Conservation (phyloP, 2,329 filamentous ascomycete genomes). For the Neophaeococcomyces aloes region DNA sequence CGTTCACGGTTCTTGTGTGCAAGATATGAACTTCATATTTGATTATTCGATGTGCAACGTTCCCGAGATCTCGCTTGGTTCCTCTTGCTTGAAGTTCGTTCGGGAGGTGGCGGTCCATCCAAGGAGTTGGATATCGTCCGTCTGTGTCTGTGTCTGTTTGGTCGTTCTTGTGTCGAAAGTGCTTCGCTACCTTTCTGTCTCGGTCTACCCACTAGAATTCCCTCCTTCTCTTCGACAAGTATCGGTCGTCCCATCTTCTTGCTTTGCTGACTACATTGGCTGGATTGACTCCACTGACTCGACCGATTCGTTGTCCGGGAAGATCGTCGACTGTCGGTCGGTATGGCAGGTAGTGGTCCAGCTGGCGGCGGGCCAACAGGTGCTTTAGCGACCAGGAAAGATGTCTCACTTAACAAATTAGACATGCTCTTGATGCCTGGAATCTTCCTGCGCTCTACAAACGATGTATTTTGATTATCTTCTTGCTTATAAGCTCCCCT, state of each 20-base stretch:
- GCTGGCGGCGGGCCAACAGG: slow-evolving; percentile 5
- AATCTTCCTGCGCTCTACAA: background rate
- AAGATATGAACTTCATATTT: background rate
- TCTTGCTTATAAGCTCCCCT: background rate
- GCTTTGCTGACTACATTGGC: background rate
- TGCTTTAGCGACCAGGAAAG: background rate
- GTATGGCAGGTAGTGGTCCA: slow-evolving; percentile 3
- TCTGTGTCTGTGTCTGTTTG: background rate
- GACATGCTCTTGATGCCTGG: background rate
- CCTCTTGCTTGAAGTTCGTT: background rate
- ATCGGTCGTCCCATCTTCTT: too few species aligned
- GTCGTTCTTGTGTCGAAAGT: background rate
- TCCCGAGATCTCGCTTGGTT: background rate
- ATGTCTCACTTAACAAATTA: background rate
- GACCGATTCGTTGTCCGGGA: background rate
- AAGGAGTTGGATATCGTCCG: background rate
- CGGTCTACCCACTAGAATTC: too few species aligned
- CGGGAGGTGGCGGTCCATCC: background rate
- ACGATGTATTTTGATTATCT: background rate
- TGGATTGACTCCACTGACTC: background rate
- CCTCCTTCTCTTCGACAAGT: too few species aligned
- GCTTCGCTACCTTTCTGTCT: too few species aligned
- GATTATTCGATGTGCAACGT: background rate
- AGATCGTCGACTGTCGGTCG: background rate
- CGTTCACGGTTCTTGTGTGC: too few species aligned